Conservation (phyloP, 2,329 filamentous ascomycete species). For the Hypoxylon sp. region DNA sequence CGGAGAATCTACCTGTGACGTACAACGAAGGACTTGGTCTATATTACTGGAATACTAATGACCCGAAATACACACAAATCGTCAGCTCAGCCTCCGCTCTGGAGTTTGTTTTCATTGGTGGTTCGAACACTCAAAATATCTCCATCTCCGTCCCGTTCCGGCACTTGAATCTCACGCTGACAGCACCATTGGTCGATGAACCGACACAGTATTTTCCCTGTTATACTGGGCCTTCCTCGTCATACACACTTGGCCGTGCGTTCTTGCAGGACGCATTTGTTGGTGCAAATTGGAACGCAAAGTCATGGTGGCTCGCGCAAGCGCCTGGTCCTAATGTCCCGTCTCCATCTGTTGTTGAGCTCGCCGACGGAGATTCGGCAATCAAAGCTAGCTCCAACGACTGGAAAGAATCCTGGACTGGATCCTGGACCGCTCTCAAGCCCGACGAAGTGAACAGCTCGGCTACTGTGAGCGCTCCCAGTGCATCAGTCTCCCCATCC, state of each 20-base stretch:
- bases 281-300: slow-evolving; percentile 55
- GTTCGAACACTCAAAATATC: slow-evolving; percentile 51
- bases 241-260: slow-evolving; percentile 57
- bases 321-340: slow-evolving; percentile 56
- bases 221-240: slow-evolving; percentile 44
- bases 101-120: slow-evolving; percentile 55
- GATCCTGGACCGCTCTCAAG: slow-evolving; percentile 49
- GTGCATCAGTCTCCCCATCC: slow-evolving; percentile 10
- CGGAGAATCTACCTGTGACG: slow-evolving; percentile 54
- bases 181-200: slow-evolving; percentile 51
- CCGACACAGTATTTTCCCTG: slow-evolving; percentile 60
- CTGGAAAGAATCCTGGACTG: slow-evolving; percentile 52
- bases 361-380: slow-evolving; percentile 33
- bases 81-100: slow-evolving; percentile 57
- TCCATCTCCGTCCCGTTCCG: slow-evolving; percentile 59
- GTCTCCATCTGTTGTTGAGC: slow-evolving; percentile 39
- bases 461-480: slow-evolving; percentile 28
- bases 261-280: slow-evolving; percentile 63
- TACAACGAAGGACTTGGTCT: slow-evolving; percentile 54
- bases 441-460: slow-evolving; percentile 40
- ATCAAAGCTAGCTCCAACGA: slow-evolving; percentile 48
- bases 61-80: slow-evolving; percentile 53
- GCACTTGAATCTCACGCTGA: slow-evolving; percentile 57
- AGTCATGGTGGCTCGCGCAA: slow-evolving; percentile 56
- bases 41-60: slow-evolving; percentile 57